These are phyloP conservation scores for Hygrocybe punicea DNA, from an alignment of 768 basidiomycete species.

Conservation along the genomic window DNA sequence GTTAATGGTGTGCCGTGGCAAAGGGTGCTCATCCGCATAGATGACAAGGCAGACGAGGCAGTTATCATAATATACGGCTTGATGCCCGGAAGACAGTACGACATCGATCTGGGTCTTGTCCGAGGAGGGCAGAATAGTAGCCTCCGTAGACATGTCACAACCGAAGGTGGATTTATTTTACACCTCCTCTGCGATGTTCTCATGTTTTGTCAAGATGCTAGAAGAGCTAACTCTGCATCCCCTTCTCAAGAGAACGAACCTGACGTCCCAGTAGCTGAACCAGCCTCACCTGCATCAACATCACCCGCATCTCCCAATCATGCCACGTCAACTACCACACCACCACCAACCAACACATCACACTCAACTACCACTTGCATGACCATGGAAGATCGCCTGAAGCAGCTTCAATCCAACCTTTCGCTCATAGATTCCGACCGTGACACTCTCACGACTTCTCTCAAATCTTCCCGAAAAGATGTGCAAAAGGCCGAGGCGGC, in stretches of 20 bases:
- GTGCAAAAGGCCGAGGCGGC: slow-evolving; percentile 80
- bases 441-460: slow-evolving; percentile 58
- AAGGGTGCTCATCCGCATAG: slow-evolving; percentile 71
- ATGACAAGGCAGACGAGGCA: slow-evolving; percentile 80
- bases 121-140: slow-evolving; percentile 50
- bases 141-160: slow-evolving; percentile 63
- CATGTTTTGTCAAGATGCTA: background rate
- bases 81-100: slow-evolving; percentile 85
- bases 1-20: slow-evolving; percentile 80
- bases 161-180: slow-evolving; percentile 51
- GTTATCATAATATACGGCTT: slow-evolving; percentile 89
- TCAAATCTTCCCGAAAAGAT: slow-evolving; percentile 78
- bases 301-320: slow-evolving; percentile 20
- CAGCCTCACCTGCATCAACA: slow-evolving; percentile 33
- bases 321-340: slow-evolving; percentile 37
- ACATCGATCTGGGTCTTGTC: slow-evolving; percentile 78
- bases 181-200: slow-evolving; percentile 42
- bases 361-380: slow-evolving; percentile 31
- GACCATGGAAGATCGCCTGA: slow-evolving; percentile 64
- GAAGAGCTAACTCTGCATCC: background rate
- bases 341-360: background rate
- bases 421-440: slow-evolving; percentile 61
- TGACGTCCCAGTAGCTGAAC: slow-evolving; percentile 34
- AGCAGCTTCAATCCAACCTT: slow-evolving; percentile 67
- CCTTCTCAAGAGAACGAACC: slow-evolving; percentile 12